These are phyloP conservation scores for Saposhnikovia divaricata DNA, from an alignment of 129 eudicot genomes.

Conservation along the genomic window DNA sequence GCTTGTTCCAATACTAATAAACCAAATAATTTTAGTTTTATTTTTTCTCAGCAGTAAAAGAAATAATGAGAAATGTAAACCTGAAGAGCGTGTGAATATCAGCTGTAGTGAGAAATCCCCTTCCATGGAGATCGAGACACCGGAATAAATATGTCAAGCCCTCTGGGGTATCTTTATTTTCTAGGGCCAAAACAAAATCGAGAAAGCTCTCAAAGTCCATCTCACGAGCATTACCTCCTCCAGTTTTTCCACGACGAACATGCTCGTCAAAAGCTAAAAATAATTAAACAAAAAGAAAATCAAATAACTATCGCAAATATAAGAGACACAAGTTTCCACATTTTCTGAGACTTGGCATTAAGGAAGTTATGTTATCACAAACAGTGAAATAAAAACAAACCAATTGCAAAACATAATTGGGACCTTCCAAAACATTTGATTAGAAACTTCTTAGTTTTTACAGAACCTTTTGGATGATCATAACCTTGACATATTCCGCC, in stretches of 20 bases:
- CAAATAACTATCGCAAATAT: neutral
- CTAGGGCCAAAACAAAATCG: slow-evolving; percentile 88
- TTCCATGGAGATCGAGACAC: slow-evolving; percentile 91
- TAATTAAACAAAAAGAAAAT: neutral
- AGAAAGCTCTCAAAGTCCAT: slow-evolving; percentile 97
- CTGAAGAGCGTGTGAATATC: slow-evolving; percentile 96
- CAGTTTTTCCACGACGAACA: slow-evolving; percentile 83
- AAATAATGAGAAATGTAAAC: slow-evolving; percentile 23
- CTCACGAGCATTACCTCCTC: slow-evolving; percentile 79
- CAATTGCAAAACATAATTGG: neutral
- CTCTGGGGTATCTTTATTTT: slow-evolving; percentile 93
- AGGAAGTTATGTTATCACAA: neutral
- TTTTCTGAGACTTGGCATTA: neutral
- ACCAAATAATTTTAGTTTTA: no score
- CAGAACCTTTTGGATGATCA: neutral
- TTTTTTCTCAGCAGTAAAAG: neutral
- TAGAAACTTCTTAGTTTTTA: neutral
- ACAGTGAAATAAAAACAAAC: neutral
- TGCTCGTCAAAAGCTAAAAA: slow-evolving; percentile 86
- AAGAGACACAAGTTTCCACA: neutral
- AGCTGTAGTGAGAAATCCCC: slow-evolving; percentile 83
- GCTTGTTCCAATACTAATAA: neutral
- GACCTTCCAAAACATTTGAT: neutral
- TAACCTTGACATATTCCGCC: neutral
- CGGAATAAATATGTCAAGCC: slow-evolving; percentile 81